Percentiles rank a stretch among this genome's conserved stretches.
These are phyloP conservation scores for Tolypocladium endophyticum DNA, from an alignment of 2,329 filamentous ascomycete species.

Conservation along the genomic window DNA sequence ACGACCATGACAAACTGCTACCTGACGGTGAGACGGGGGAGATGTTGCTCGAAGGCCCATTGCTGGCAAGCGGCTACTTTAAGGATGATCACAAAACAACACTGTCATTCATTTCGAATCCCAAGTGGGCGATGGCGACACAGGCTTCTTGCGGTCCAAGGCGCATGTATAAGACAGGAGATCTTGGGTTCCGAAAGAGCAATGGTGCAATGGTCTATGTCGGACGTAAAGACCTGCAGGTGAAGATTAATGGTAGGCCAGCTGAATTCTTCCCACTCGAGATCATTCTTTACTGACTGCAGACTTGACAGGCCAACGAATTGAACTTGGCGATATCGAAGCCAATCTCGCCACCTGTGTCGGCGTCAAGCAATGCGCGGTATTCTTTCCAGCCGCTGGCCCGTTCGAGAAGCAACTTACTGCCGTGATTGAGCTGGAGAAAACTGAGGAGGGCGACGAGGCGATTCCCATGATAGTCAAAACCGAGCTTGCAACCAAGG, in stretches of 20 bases:
- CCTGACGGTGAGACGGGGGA: constrained; percentile 13
- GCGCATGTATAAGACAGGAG: constrained; percentile 33
- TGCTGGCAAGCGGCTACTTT: constrained; percentile 13
- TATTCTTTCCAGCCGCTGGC: background rate
- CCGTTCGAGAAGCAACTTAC: constrained; percentile 1
- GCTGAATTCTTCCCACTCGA: background rate
- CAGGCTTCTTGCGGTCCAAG: background rate
- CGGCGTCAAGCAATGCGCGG: background rate
- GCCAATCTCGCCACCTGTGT: background rate
- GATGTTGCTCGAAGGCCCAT: constrained; percentile 14
- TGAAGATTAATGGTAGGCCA: constrained; percentile 34
- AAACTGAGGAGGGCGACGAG: background rate
- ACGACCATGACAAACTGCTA: constrained; percentile 7
- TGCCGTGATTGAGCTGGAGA: background rate
- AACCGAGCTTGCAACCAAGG: background rate
- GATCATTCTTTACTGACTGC: background rate
- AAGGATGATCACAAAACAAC: constrained; percentile 11
- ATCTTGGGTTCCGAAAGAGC: constrained; percentile 29
- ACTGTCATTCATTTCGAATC: constrained; percentile 27
- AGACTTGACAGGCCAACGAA: constrained; percentile 31
- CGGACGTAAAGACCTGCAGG: constrained; percentile 45
- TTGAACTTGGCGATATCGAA: constrained; percentile 29
- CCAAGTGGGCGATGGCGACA: constrained; percentile 17
- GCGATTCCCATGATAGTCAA: background rate
- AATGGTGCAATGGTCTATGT: constrained; percentile 30